Base-by-base conservation (phyloP, 345 rosid species). In the Hypericum perforatum region DNA sequence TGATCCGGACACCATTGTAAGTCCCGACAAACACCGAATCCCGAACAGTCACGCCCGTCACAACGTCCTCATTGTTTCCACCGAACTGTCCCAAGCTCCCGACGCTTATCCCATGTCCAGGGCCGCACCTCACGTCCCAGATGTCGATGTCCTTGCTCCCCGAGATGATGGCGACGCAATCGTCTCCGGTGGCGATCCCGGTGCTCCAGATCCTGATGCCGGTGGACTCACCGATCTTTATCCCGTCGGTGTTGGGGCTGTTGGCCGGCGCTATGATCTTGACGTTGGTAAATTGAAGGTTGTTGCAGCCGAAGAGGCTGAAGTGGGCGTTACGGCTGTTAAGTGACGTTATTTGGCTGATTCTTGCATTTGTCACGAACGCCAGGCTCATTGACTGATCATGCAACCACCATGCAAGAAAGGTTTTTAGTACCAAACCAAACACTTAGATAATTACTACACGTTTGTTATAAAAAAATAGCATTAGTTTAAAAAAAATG, bases 171-270 rank as follows among this genome's bases (percentile, higher is more conserved):
- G 81, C 67, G 0, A 78, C 59, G 52, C 88, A 84, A 37, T 84
- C 88, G 12, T 81, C 92, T 8, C 88, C 82, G 7, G 88, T 78
- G 9, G 52, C 67, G 5, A 84, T 77, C 32, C 7, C 39, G 0
- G 80, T 73, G 29, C 73, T 59, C 5, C 54, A 50, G 39, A 81
- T 43, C 1, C 39, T 39, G 10, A 80, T 51, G 39, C 54, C 44
- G 7, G 62, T 60, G 8, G 82, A 74, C 11, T 55, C 47, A 5
- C 59, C 73, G 0, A 84, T 59, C 29, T 81, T 78, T 52, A 78
- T 75, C 41, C 85, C 92, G 51, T 78, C 83, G 0, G 88, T 84
- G 69, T 84, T 84, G 0, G 83, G 92, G 49, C 92, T 84, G 13
- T 71, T 49, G 0, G 16, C 50, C 1, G 88, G 83, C 11, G 88